Evolutionary conservation across 306 rosid species (phyloP), one percentile per base, ranked within the genome.

Genomic region (Neltuma alba): DNA sequence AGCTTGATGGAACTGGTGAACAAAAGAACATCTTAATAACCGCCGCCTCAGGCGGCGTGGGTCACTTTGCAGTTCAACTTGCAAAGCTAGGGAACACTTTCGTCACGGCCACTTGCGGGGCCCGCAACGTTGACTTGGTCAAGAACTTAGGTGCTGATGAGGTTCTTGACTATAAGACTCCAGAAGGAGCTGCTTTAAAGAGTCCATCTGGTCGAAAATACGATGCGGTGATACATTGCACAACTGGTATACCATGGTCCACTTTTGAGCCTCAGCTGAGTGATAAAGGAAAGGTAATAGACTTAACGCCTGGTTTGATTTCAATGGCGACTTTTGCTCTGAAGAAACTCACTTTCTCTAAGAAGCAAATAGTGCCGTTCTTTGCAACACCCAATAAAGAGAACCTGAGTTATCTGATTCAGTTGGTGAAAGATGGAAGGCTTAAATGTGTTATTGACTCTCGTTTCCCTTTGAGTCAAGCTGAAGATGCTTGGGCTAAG

Each of bases 401-500:
- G 75, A 86, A 87, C 28, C 76, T 92, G 80, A 82, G 80, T 4
- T 66, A 44, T 76, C 85, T 92, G 2, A 40, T 83, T 54, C 84
- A 83, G 58, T 76, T 90, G 71, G 54, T 84, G 73, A 90, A 85
- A 83, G 91, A 90, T 15, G 89, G 93, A 72, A 90, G 85, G 67
- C 86, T 90, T 12, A 90, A 87, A 82, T 67, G 85, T 6, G 84
- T 82, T 42, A 82, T 88, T 6, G 91, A 90, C 76, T 90, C 92
- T 0, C 84, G 20, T 74, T 67, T 81, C 83, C 87, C 93, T 76
- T 55, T 92, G 61, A 89, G 87, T 81, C 89, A 85, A 79, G 92
- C 87, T 70, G 92, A 89, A 78, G 92, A 85, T 85, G 95, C 93
- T 55, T 92, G 97, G 97, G 91, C 92, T 47, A 89, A 87, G 88